A percentile compares a stretch with the other conserved stretches of the same genome.
phyloP scores from a whole-genome alignment of 371 early-diverging fungal genomes.

The Mucor sp. region DNA sequence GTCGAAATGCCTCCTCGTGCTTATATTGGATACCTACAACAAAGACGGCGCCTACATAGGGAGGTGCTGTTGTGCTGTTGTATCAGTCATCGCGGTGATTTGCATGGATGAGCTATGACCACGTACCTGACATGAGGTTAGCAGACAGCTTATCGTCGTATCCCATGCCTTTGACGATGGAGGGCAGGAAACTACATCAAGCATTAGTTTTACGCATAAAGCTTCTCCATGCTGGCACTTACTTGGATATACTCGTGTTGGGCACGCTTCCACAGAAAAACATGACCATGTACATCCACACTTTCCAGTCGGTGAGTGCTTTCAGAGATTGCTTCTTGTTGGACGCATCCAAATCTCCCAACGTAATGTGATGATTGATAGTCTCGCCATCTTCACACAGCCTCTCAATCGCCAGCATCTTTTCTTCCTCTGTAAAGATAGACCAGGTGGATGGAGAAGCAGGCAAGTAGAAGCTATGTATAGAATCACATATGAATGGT shows the following conservation, averaged over 20 bases:
- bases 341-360: slow-evolving; percentile 37
- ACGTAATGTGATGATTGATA: slow-evolving; percentile 24
- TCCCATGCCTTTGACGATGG: slow-evolving; percentile 49
- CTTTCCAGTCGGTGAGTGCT: slow-evolving; percentile 48
- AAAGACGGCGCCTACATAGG: slow-evolving; percentile 46
- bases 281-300: slow-evolving; percentile 55
- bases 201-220: neutral
- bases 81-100: neutral
- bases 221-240: neutral
- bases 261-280: slow-evolving; percentile 55
- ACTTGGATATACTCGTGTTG: slow-evolving; percentile 53
- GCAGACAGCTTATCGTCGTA: slow-evolving; percentile 46
- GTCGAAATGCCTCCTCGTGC: neutral
- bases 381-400: slow-evolving; percentile 17
- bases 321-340: slow-evolving; percentile 42
- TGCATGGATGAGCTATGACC: neutral
- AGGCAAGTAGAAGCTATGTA: slow-evolving; percentile 41
- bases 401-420: slow-evolving; percentile 29
- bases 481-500: neutral
- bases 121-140: slow-evolving; percentile 49
- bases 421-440: slow-evolving; percentile 34
- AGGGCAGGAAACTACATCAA: slow-evolving; percentile 36
- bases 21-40: slow-evolving; percentile 25
- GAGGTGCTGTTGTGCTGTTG: slow-evolving; percentile 30
- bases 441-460: slow-evolving; percentile 42